Evolutionary conservation across 352 stramenopile genomes (phyloP).

Genomic region (Pythium brachiatum): DNA sequence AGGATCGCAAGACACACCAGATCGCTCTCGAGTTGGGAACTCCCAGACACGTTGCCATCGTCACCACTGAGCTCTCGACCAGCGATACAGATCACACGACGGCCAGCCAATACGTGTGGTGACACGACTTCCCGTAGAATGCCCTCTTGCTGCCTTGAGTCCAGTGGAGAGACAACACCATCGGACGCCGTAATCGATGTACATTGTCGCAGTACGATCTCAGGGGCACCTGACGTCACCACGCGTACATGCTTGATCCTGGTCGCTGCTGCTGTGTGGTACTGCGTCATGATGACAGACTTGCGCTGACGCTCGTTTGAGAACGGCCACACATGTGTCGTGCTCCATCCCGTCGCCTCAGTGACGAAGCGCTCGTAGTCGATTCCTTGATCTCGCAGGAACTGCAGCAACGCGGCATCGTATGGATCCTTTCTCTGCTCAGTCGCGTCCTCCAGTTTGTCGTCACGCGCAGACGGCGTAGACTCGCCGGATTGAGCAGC

Average conservation of each 20-base stretch:
- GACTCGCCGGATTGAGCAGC: not conserved
- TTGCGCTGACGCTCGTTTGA: constrained; percentile 91
- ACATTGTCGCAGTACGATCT: constrained; percentile 48
- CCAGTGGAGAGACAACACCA: not conserved
- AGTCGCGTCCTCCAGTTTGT: not conserved
- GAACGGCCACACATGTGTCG: constrained; percentile 64
- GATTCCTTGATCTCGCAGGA: constrained; percentile 23
- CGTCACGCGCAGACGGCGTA: not conserved
- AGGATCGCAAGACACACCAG: constrained; percentile 71
- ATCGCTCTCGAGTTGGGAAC: constrained; percentile 30
- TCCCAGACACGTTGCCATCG: constrained; percentile 20
- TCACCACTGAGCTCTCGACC: constrained; percentile 30
- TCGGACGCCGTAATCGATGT: constrained; percentile 21
- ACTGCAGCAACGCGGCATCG: constrained; percentile 31
- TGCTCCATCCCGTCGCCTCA: constrained; percentile 13
- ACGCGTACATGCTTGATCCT: constrained; percentile 20
- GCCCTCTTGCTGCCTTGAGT: constrained; percentile 3
- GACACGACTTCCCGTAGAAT: constrained; percentile 40
- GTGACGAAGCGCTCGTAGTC: constrained; percentile 27
- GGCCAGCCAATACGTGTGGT: constrained; percentile 52
- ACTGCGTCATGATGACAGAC: constrained; percentile 65
- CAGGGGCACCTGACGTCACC: constrained; percentile 45
- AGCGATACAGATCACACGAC: constrained; percentile 69
- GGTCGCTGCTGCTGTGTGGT: constrained; percentile 1
- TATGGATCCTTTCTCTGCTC: not conserved